Evolutionary conservation across 2,329 filamentous ascomycete species (phyloP), one percentile per base, ranked within the genome.

Genomic region (Fusarium siculi): DNA sequence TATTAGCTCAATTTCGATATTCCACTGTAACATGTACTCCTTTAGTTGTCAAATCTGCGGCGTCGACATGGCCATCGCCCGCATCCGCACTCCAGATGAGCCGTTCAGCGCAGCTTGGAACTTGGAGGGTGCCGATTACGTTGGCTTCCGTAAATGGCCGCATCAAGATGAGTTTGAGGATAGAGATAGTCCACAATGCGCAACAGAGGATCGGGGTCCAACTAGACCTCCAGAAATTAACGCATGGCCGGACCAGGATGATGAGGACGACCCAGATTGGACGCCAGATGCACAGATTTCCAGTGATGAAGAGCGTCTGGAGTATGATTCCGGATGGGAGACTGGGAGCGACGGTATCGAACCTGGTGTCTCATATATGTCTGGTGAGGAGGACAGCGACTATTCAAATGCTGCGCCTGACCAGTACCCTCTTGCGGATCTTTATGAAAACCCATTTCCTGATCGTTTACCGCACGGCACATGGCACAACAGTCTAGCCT

Each of bases 281-380:
- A 2, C 34, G 3, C 44, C 62, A 2, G 23, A 30, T 15, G 21
- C 30, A 5, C 21, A 36, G 16, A 39, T n/a, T 2, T 11, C 3
- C 4, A 30, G 25, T 3, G 62, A 66, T 1, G 25, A 36, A 1
- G 62, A 66, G 1, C 16, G 23, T 0, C 16, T 66, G 4, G 64
- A 67, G 11, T 66, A 67, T 23, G 39, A 52, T 6, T 60, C 64
- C 5, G 30, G 0, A 5, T 57, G 54, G 4, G 52, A 9, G 9
- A 21, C 44, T 4, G 64, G 36, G 1, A 32, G 10, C 7, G 15
- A 14, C 11, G 28, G 2, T 4, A 18, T 23, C 2, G 21, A 32
- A 10, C 0, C 4, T 11, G 14, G 0, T 7, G 8, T 4, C 2
- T 25, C 6, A 9, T 11, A 4, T 21, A 9, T 21, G 1, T n/a